Conservation (phyloP, 2,329 filamentous ascomycete species). For the Oidium heveae region DNA sequence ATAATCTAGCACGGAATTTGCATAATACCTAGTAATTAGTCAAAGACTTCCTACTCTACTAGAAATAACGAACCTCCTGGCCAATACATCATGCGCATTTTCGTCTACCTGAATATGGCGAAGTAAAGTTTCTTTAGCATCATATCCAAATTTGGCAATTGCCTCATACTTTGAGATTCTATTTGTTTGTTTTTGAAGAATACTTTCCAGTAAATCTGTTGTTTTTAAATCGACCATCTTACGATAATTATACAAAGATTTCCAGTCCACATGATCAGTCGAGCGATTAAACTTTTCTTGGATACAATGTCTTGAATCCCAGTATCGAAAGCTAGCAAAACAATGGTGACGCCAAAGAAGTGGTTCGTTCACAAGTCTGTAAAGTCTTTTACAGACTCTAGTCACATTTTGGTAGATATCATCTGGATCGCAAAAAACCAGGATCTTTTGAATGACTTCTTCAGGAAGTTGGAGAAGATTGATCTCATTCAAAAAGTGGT, state of each 20-base stretch:
- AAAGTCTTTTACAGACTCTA: conserved; percentile 34
- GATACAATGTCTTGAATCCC: conserved; percentile 43
- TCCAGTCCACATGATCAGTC: conserved; percentile 46
- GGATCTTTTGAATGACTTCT: conserved; percentile 62
- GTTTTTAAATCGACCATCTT: conserved; percentile 25
- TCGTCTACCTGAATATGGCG: conserved; percentile 32
- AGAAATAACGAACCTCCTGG: conserved; percentile 28
- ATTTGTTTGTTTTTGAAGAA: conserved; percentile 44
- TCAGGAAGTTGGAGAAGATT: conserved; percentile 27
- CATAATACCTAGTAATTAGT: conserved; percentile 35
- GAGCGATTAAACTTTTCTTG: conserved; percentile 25
- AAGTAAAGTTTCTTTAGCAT: conserved; percentile 66
- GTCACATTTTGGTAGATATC: conserved; percentile 25
- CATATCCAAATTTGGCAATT: conserved; percentile 53
- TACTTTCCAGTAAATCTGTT: conserved; percentile 32
- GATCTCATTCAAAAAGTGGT: neutral
- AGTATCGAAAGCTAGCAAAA: conserved; percentile 40
- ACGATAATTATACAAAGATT: conserved; percentile 34
- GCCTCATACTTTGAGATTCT: conserved; percentile 44
- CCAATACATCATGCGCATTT: conserved; percentile 45
- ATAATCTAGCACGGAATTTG: conserved; percentile 46
- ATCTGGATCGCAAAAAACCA: conserved; percentile 33
- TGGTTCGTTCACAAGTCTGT: conserved; percentile 40
- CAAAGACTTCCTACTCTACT: neutral
- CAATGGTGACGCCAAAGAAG: conserved; percentile 67